phyloP scores from a whole-genome alignment of 192 early-diverging fungal genomes.

The Spizellomyces punctatus region DNA sequence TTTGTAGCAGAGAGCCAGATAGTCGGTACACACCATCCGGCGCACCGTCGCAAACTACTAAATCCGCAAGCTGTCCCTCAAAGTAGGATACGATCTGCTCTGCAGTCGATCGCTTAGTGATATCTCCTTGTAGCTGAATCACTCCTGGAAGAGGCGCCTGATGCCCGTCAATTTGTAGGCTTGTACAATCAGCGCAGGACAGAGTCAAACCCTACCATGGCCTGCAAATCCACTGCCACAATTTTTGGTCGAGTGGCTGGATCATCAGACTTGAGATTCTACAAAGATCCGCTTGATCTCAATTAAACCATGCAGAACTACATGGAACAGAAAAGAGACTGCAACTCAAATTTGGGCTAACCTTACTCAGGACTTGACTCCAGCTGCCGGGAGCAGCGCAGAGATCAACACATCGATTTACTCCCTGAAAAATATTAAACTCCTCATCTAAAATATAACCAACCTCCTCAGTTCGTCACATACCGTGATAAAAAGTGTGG shows the following conservation, averaged over 20 bases:
- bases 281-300: background rate
- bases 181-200: background rate
- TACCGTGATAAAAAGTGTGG: background rate
- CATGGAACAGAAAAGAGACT: background rate
- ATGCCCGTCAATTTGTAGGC: background rate
- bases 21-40: constrained; percentile 71
- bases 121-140: constrained; percentile 96
- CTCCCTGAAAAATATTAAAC: constrained; percentile 85
- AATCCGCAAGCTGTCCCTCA: constrained; percentile 83
- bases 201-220: constrained; percentile 67
- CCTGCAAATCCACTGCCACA: constrained; percentile 93
- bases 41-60: constrained; percentile 96
- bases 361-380: constrained; percentile 80
- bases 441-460: constrained; percentile 70
- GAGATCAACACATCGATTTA: constrained; percentile 88
- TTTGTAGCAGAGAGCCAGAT: background rate
- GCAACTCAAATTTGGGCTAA: background rate
- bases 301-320: background rate
- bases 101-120: constrained; percentile 92
- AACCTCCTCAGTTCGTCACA: background rate
- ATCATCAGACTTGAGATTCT: constrained; percentile 36
- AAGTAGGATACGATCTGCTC: constrained; percentile 89
- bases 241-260: constrained; percentile 70
- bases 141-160: constrained; percentile 90
- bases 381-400: constrained; percentile 98